phyloP scores from a whole-genome alignment of 148 eudicot species.

The Cornus florida region DNA sequence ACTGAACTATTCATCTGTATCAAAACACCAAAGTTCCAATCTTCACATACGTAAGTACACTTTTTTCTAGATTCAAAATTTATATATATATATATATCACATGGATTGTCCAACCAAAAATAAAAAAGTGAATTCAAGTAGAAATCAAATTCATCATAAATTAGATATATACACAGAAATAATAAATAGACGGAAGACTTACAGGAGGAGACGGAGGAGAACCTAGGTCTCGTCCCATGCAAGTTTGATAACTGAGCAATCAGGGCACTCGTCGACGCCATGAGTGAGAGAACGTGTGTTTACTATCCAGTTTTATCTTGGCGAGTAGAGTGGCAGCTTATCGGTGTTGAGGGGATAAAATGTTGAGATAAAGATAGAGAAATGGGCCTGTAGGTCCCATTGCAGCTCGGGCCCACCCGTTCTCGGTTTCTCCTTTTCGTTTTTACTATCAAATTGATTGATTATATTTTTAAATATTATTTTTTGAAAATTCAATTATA shows the following conservation, averaged over 20 bases:
- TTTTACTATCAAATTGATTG: no score
- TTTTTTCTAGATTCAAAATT: no score
- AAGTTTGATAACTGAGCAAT: slow-evolving; percentile 22
- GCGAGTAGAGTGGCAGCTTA: background rate
- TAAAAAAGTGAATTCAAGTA: background rate
- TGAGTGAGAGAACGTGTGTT: slow-evolving; percentile 7
- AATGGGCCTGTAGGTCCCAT: no score
- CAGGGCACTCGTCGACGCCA: slow-evolving; percentile 27
- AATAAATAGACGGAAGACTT: slow-evolving; percentile 8
- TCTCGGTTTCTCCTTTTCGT: no score
- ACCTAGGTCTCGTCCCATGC: background rate
- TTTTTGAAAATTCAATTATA: no score
- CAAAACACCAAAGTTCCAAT: background rate
- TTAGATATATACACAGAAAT: background rate
- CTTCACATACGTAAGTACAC: background rate
- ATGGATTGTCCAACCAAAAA: background rate
- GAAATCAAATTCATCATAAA: background rate
- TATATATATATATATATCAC: background rate
- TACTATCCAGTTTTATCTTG: slow-evolving; percentile 3
- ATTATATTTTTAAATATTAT: no score
- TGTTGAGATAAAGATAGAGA: no score
- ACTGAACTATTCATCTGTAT: no score
- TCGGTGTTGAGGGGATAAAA: background rate
- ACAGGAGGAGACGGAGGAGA: slow-evolving; percentile 7
- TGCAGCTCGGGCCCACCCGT: no score